Conservation (phyloP, 2,329 filamentous ascomycete genomes). For the Erysiphe pulchra region DNA sequence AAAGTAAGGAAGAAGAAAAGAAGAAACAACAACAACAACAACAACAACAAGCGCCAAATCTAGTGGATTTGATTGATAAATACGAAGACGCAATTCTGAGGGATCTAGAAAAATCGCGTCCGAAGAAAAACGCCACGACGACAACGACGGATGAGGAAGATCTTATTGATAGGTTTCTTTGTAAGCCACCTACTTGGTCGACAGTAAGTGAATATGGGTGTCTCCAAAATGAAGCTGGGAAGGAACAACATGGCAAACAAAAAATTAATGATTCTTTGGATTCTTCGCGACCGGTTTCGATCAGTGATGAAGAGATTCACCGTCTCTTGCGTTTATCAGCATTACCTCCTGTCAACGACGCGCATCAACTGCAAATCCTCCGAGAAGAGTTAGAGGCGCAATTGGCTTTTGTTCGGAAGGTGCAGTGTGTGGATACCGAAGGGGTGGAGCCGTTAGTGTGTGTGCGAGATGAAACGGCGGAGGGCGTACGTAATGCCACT, state of each 20-base stretch:
- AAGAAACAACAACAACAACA: too few relatives aligned
- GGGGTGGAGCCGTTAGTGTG: constrained; percentile 48
- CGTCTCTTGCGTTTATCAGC: constrained; percentile 79
- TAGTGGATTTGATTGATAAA: neutral
- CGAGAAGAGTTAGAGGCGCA: constrained; percentile 60
- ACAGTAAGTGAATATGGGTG: constrained; percentile 35
- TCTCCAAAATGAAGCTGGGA: too few relatives aligned
- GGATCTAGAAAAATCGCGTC: neutral
- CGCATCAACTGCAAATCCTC: constrained; percentile 28
- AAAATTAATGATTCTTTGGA: constrained; percentile 15
- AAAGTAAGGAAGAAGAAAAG: too few relatives aligned
- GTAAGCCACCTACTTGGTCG: constrained; percentile 62
- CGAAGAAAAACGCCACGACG: neutral
- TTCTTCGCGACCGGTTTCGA: constrained; percentile 10
- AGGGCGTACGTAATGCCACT: constrained; percentile 26
- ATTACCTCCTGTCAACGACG: constrained; percentile 41
- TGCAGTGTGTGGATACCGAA: constrained; percentile 54
- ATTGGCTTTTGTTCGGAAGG: constrained; percentile 68
- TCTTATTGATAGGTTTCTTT: constrained; percentile 23
- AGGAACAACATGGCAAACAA: constrained; percentile 22
- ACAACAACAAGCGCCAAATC: neutral
- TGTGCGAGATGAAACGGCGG: constrained; percentile 53
- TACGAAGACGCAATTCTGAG: neutral
- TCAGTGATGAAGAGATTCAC: constrained; percentile 38
- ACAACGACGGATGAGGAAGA: too few relatives aligned